Conservation (phyloP, 805 yeast genomes). For the Monosporozyma unispora region DNA sequence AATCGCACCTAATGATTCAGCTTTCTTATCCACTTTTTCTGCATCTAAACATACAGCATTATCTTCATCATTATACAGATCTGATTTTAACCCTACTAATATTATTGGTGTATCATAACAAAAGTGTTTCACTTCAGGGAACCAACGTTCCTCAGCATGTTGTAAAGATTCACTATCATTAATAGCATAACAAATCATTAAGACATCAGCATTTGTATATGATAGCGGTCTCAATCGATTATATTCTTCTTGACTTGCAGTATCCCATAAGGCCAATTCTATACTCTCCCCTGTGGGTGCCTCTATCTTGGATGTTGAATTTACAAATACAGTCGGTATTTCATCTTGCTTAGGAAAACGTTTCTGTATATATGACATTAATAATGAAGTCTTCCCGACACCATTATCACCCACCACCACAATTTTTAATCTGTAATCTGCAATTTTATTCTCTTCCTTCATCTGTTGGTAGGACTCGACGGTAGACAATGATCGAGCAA, state of each 20-base stretch:
- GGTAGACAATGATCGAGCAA: conserved; percentile 18
- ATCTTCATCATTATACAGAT: conserved; percentile 32
- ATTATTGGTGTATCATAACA: conserved; percentile 73
- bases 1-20: conserved; percentile 55
- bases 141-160: conserved; percentile 76
- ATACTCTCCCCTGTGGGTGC: conserved; percentile 42
- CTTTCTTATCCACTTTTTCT: conserved; percentile 33
- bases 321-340: conserved; percentile 79
- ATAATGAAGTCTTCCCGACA: conserved; percentile 79
- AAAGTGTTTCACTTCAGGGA: conserved; percentile 75
- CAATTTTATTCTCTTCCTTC: conserved; percentile 15
- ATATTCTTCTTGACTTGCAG: conserved; percentile 86
- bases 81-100: conserved; percentile 77
- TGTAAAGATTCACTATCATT: conserved; percentile 54
- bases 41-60: conserved; percentile 41
- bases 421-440: conserved; percentile 42
- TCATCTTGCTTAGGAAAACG: conserved; percentile 57
- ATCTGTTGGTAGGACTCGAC: conserved; percentile 25
- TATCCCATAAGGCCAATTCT: conserved; percentile 77
- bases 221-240: conserved; percentile 70
- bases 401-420: conserved; percentile 89
- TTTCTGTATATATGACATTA: conserved; percentile 52
- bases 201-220: conserved; percentile 69
- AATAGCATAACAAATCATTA: conserved; percentile 68
- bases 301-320: conserved; percentile 51